These are phyloP conservation scores for Pseudonectria foliicola DNA, from an alignment of 2,329 filamentous ascomycete species.

Conservation along the genomic window DNA sequence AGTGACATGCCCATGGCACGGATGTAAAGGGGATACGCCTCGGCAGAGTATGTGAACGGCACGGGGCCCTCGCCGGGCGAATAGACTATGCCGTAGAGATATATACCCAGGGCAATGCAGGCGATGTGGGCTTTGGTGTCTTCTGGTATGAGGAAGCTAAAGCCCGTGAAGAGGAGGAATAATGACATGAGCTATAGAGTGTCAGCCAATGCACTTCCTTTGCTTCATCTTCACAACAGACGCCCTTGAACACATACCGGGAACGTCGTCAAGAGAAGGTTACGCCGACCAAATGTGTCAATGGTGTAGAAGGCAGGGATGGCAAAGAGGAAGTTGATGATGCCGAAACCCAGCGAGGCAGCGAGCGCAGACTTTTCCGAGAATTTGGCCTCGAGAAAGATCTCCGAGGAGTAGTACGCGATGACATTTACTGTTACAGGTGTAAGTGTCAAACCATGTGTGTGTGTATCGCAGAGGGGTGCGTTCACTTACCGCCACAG, in stretches of 20 bases:
- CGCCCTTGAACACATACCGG: constrained; percentile 9
- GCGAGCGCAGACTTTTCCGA: constrained; percentile 17
- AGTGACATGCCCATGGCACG: constrained; percentile 28
- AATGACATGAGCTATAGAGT: constrained; percentile 44
- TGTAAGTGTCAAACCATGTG: constrained; percentile 3
- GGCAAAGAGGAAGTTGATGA: constrained; percentile 56
- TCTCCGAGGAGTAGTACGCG: constrained; percentile 20
- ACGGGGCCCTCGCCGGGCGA: constrained; percentile 27
- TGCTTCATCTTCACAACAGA: not conserved
- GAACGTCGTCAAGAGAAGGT: constrained; percentile 34
- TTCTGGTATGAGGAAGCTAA: constrained; percentile 19
- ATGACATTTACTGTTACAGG: constrained; percentile 13
- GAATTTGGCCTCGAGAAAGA: constrained; percentile 17
- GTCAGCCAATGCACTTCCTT: not conserved
- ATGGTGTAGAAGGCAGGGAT: constrained; percentile 25
- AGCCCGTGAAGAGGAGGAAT: constrained; percentile 36
- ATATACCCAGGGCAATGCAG: constrained; percentile 23
- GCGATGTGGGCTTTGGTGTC: constrained; percentile 17
- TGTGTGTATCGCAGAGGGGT: too few relatives aligned
- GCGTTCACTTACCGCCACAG: constrained; percentile 35
- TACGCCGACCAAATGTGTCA: constrained; percentile 59
- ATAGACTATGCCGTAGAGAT: constrained; percentile 26
- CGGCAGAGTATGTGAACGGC: constrained; percentile 28
- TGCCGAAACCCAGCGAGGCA: constrained; percentile 25
- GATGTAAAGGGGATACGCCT: constrained; percentile 27